A percentile compares a stretch with the other conserved stretches of the same genome.
Conservation (phyloP, 371 early-diverging fungal species). For the Mortierella sp. region DNA sequence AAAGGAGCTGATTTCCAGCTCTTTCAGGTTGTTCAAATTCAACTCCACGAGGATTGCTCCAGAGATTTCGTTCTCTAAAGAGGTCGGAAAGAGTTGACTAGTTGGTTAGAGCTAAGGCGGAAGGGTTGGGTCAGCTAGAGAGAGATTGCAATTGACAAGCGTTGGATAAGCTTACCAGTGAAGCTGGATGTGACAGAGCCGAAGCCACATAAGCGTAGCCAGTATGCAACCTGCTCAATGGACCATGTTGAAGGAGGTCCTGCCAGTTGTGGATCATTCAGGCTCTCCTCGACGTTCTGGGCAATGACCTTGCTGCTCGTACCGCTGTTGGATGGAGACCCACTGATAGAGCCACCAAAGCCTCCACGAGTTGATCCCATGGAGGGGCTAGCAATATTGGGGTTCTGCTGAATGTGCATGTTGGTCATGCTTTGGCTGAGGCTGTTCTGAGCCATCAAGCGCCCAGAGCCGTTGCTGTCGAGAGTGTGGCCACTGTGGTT, state of each 20-base stretch:
- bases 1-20: conserved; percentile 72
- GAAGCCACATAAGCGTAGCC: conserved; percentile 70
- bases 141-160: background rate
- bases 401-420: conserved; percentile 45
- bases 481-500: conserved; percentile 3
- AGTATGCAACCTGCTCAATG: conserved; percentile 67
- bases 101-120: too few relatives aligned
- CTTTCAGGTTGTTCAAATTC: conserved; percentile 72
- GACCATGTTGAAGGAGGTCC: conserved; percentile 63
- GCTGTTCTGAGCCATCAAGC: conserved; percentile 7
- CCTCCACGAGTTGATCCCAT: conserved; percentile 23
- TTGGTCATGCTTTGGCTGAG: conserved; percentile 20
- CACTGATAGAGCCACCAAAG: conserved; percentile 12
- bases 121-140: background rate
- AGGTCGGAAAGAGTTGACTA: background rate
- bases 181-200: conserved; percentile 62
- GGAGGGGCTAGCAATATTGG: conserved; percentile 26
- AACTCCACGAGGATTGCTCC: conserved; percentile 74
- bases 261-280: conserved; percentile 41
- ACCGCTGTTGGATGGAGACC: conserved; percentile 3
- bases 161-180: conserved; percentile 57
- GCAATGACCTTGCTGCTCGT: conserved; percentile 30
- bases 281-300: conserved; percentile 44
- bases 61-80: conserved; percentile 73
- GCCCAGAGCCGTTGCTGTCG: conserved; percentile 8